Conservation (phyloP, 2,329 filamentous ascomycete species). For the Fusarium concolor region DNA sequence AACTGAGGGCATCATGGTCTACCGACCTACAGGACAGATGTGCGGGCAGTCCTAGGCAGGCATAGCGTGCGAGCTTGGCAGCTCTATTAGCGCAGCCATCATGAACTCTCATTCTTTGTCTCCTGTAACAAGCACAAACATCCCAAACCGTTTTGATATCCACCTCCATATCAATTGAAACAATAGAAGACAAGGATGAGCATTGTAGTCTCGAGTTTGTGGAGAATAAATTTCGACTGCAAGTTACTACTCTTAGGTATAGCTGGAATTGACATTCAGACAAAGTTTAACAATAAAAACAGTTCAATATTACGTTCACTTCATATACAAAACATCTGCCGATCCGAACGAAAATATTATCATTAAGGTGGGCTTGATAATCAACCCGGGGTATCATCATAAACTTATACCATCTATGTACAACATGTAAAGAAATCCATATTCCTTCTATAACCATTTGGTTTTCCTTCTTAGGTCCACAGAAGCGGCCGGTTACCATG, state of each 20-base stretch:
- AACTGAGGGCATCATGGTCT: conserved; percentile 23
- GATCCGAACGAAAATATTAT: conserved; percentile 22
- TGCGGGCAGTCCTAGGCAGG: background rate
- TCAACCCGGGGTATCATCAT: conserved; percentile 36
- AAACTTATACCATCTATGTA: conserved; percentile 17
- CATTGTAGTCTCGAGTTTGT: background rate
- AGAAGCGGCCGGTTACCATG: conserved; percentile 29
- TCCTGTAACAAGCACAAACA: background rate
- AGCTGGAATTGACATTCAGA: too few species aligned
- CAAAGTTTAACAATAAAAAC: too few species aligned
- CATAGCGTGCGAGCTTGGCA: conserved; percentile 3
- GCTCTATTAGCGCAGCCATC: conserved; percentile 1
- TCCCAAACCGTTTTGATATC: background rate
- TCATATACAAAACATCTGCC: conserved; percentile 8
- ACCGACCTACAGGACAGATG: background rate
- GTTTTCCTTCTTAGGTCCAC: conserved; percentile 12
- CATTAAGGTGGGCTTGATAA: conserved; percentile 20
- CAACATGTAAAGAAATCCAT: conserved; percentile 1
- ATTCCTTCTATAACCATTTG: background rate
- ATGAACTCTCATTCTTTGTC: conserved; percentile 12
- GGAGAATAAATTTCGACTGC: too few species aligned
- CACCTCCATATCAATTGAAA: background rate
- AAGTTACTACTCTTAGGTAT: too few species aligned
- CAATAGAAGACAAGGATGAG: background rate
- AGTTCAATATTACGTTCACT: conserved; percentile 9